A percentile compares a stretch with the other conserved stretches of the same genome.
These are phyloP conservation scores for Cryoendolithus antarcticus DNA, from an alignment of 2,329 filamentous ascomycete species.

Conservation along the genomic window DNA sequence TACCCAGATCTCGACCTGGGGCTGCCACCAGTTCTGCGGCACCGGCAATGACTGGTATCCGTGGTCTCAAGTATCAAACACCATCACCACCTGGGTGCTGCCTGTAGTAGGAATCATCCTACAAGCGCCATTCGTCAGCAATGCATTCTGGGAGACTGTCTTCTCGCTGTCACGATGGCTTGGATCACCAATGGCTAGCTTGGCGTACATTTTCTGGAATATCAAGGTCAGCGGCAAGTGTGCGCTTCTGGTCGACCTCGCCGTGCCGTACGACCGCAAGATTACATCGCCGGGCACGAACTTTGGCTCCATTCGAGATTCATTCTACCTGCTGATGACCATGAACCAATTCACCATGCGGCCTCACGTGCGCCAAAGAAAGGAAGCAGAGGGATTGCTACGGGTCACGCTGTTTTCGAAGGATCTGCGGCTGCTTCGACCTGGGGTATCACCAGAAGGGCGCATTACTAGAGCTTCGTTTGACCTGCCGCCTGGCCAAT, in stretches of 20 bases:
- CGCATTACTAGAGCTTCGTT: background rate
- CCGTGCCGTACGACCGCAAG: slow-evolving; percentile 19
- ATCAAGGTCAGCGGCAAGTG: slow-evolving; percentile 29
- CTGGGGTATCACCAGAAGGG: background rate
- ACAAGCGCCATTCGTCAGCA: slow-evolving; percentile 31
- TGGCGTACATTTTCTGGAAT: slow-evolving; percentile 29
- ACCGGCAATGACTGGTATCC: slow-evolving; percentile 20
- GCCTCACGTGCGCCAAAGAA: slow-evolving; percentile 5
- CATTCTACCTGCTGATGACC: slow-evolving; percentile 32
- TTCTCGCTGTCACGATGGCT: slow-evolving; percentile 26
- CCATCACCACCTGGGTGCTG: slow-evolving; percentile 30
- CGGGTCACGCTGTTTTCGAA: slow-evolving; percentile 30
- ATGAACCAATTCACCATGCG: slow-evolving; percentile 35
- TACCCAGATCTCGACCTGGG: slow-evolving; percentile 22
- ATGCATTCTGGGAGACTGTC: slow-evolving; percentile 23
- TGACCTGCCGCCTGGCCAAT: background rate
- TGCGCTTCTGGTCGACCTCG: slow-evolving; percentile 29
- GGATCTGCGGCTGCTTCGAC: slow-evolving; percentile 19
- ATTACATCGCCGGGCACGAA: slow-evolving; percentile 17
- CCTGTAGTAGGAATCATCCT: slow-evolving; percentile 28
- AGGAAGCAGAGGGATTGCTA: slow-evolving; percentile 29
- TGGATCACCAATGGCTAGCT: slow-evolving; percentile 25
- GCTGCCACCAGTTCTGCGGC: slow-evolving; percentile 25
- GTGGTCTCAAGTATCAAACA: slow-evolving; percentile 21
- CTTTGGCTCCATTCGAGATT: slow-evolving; percentile 30